Base-by-base conservation (phyloP, 371 early-diverging fungal species). In the Blastocladiella emersonii region DNA sequence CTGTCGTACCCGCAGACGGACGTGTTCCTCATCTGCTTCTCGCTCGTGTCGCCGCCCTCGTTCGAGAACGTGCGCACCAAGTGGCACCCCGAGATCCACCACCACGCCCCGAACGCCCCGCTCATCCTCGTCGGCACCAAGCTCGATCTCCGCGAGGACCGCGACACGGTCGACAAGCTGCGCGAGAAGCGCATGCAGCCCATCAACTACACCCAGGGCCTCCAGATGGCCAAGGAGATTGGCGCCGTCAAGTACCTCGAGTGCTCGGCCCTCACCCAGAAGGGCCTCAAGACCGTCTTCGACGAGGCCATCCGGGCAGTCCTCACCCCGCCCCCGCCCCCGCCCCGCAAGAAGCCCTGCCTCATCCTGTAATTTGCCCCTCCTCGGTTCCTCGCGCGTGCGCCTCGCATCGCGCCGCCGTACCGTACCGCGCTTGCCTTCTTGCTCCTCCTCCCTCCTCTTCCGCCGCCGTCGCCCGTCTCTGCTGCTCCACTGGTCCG, bases 221-320 rank as follows among this genome's bases (percentile, higher is more conserved):
- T 85, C 62, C 86, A 86, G 66, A 88, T 93, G 88, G 84, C 87
- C 66, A 91, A 92, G 77, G 92, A 93, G 66, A 87, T 97, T 69
- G 76, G 78, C 12, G 93, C 93, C 36, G 90, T 88, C 66, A 90
- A 88, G 66, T 97, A 97, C 74, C 83, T 98, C 48, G 98, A 98
- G 81, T 98, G 98, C 74, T 96, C 97, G 27, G 94, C 99, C n/a
- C 78, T 95, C 67, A 96, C 95, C 62, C 95, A 95, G 74, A 93
- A 93, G 74, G 97, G 97, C 43, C 78, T 98, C 64, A 94, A 95
- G 83, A 92, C 89, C 69, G 96, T 97, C 63, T 98, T 98, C 84
- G 96, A 98, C 73, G 91, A 92, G 70, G 97, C 95, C 45, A 96
- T 95, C 66, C 85, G 96, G 56, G 96, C 96, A n/a, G 97, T 91